These are phyloP conservation scores for Lentinus tigrinus DNA, from an alignment of 768 basidiomycete species.

Conservation along the genomic window DNA sequence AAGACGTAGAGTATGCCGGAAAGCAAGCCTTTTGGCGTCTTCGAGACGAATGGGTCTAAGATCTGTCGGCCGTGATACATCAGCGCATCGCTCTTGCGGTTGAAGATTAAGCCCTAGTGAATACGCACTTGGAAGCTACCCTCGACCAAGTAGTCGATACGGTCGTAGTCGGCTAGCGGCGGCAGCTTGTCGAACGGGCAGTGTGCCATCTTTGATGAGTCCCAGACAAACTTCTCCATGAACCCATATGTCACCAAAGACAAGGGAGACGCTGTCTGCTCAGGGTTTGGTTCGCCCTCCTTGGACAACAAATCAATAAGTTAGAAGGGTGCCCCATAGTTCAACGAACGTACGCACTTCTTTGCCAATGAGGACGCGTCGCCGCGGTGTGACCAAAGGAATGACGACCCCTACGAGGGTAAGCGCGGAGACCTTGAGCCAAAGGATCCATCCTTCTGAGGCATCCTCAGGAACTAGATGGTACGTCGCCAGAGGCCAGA, in stretches of 20 bases:
- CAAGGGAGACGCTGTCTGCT: slow-evolving; percentile 42
- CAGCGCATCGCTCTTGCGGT: not conserved
- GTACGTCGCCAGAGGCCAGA: slow-evolving; percentile 38
- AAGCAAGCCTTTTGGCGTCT: slow-evolving; percentile 31
- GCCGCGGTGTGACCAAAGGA: slow-evolving; percentile 27
- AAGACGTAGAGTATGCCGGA: slow-evolving; percentile 26
- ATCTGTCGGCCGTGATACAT: slow-evolving; percentile 16
- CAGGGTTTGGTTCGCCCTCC: slow-evolving; percentile 31
- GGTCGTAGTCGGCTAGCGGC: slow-evolving; percentile 27
- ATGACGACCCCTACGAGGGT: slow-evolving; percentile 33
- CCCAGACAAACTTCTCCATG: slow-evolving; percentile 34
- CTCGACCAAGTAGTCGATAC: slow-evolving; percentile 21
- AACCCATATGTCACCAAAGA: slow-evolving; percentile 40
- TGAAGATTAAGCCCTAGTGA: not conserved
- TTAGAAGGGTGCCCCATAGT: too few relatives aligned
- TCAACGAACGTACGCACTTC: too few relatives aligned
- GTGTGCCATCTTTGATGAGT: slow-evolving; percentile 29
- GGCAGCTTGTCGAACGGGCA: slow-evolving; percentile 34
- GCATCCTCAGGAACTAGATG: slow-evolving; percentile 32
- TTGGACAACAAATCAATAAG: too few relatives aligned
- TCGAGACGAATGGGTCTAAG: slow-evolving; percentile 34
- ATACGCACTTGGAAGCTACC: slow-evolving; percentile 21
- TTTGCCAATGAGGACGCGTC: not conserved
- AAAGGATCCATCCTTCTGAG: slow-evolving; percentile 29
- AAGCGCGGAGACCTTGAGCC: slow-evolving; percentile 33